These are phyloP conservation scores for Helichrysum umbraculigerum DNA, from an alignment of 129 eudicot genomes.

Conservation along the genomic window DNA sequence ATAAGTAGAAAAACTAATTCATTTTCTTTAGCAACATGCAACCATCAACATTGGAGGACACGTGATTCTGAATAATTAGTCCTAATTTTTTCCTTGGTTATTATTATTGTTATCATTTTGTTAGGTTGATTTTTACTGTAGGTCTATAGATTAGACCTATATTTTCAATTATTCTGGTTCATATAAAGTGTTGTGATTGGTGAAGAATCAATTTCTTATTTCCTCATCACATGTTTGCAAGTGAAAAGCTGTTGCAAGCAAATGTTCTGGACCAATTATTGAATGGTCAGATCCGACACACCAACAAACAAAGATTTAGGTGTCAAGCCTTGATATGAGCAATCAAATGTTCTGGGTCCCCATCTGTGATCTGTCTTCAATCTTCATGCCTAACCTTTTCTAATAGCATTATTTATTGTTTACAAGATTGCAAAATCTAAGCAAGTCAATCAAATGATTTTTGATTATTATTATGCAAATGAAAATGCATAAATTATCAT, in stretches of 20 bases:
- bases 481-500: too few relatives aligned
- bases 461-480: too few relatives aligned
- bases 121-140: too few relatives aligned
- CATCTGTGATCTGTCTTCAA: neutral
- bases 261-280: constrained; percentile 16
- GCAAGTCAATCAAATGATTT: too few relatives aligned
- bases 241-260: constrained; percentile 35
- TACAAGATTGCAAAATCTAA: too few relatives aligned
- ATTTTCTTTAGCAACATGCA: too few relatives aligned
- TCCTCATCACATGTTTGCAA: constrained; percentile 20
- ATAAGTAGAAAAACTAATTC: too few relatives aligned
- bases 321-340: neutral
- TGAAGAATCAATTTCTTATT: constrained; percentile 19
- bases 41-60: too few relatives aligned
- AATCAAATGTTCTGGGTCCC: neutral
- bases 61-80: too few relatives aligned
- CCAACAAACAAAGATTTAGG: neutral
- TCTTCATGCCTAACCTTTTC: neutral
- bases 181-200: constrained; percentile 11
- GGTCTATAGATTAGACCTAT: too few relatives aligned
- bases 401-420: neutral
- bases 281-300: neutral
- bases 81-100: neutral
- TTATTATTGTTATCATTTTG: neutral
- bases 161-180: neutral